A percentile compares a stretch with the other conserved stretches of the same genome.
Conservation (phyloP, 306 rosid species). For the Crotalaria pallida region DNA sequence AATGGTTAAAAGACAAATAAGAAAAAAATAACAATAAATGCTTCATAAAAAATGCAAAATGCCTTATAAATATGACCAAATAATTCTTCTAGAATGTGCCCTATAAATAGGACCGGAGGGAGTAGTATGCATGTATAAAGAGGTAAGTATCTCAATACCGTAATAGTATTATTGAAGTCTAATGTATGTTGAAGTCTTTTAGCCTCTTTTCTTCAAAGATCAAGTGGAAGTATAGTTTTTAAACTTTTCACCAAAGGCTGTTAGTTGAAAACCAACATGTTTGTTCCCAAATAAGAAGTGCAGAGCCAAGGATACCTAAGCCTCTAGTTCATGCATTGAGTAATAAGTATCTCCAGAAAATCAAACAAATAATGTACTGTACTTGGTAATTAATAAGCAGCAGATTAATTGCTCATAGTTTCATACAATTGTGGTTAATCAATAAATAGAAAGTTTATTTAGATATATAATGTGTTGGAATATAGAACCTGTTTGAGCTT, state of each 20-base stretch:
- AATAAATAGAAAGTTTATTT: neutral
- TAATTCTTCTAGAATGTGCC: no score
- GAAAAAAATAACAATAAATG: no score
- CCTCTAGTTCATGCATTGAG: neutral
- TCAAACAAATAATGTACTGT: neutral
- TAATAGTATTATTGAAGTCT: neutral
- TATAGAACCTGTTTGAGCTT: slow-evolving; percentile 60
- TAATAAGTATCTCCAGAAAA: neutral
- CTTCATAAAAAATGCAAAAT: no score
- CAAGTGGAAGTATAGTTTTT: neutral
- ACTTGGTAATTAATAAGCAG: neutral
- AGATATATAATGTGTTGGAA: neutral
- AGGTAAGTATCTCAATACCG: neutral
- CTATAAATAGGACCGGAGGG: no score
- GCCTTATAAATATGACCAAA: no score
- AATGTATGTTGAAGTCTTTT: neutral
- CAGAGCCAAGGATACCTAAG: no score
- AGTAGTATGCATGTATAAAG: no score
- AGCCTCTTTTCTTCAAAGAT: neutral
- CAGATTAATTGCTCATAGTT: neutral
- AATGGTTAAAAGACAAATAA: no score
- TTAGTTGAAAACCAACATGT: neutral
- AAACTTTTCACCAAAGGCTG: neutral
- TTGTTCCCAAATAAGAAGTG: neutral
- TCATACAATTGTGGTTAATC: neutral